These are phyloP conservation scores for Fusarium camptoceras DNA, from an alignment of 2,329 filamentous ascomycete species.

Conservation along the genomic window DNA sequence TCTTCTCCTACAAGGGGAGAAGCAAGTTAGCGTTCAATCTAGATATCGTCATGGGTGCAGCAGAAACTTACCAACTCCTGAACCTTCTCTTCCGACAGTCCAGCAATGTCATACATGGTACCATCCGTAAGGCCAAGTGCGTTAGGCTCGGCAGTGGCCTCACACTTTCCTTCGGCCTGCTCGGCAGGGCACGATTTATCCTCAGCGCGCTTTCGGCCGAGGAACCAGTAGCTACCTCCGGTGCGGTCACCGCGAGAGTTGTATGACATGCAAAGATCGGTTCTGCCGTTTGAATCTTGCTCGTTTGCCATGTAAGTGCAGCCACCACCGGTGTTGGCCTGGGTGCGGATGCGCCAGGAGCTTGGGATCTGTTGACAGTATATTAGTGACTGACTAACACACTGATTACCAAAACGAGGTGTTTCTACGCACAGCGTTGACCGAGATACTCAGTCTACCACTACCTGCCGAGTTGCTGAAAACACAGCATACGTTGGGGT, in stretches of 20 bases:
- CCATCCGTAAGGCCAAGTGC: background rate
- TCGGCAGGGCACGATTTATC: background rate
- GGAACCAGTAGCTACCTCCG: background rate
- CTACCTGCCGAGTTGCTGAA: background rate
- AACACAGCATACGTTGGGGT: background rate
- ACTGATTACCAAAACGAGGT: rapidly evolving
- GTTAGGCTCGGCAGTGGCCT: background rate
- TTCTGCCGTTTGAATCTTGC: background rate
- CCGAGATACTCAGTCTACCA: background rate
- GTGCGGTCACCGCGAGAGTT: background rate
- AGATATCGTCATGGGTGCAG: background rate
- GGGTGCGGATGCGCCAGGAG: background rate
- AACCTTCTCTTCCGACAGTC: background rate
- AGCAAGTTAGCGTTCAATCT: rapidly evolving
- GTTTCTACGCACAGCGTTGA: background rate
- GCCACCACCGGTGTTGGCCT: background rate
- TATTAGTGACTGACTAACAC: rapidly evolving
- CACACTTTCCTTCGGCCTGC: background rate
- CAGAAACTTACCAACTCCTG: background rate
- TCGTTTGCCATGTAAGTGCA: background rate
- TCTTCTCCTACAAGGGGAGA: background rate
- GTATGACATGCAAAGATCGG: background rate
- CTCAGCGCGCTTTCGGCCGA: background rate
- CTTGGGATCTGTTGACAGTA: background rate
- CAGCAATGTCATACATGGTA: background rate